These are phyloP conservation scores for Thalassiosira hispida DNA, from an alignment of 352 stramenopile genomes.

Conservation along the genomic window DNA sequence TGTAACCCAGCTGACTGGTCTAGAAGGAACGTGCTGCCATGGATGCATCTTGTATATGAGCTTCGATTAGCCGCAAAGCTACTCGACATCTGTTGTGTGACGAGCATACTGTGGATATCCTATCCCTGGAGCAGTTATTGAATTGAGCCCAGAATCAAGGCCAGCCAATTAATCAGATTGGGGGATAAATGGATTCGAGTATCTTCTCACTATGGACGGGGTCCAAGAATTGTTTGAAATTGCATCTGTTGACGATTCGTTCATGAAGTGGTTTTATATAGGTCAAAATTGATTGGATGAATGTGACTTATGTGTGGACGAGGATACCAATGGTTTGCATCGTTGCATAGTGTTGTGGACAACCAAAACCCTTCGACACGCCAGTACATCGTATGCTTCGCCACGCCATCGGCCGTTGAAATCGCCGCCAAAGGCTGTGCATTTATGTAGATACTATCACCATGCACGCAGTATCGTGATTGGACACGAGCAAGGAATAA, in stretches of 20 bases:
- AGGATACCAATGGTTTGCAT: slow-evolving; percentile 84
- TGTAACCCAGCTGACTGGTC: slow-evolving; percentile 68
- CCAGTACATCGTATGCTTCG: slow-evolving; percentile 75
- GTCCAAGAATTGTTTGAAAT: slow-evolving; percentile 67
- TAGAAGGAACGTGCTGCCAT: slow-evolving; percentile 84
- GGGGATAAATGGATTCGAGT: slow-evolving; percentile 73
- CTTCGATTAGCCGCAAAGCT: slow-evolving; percentile 75
- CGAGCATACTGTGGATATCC: slow-evolving; percentile 64
- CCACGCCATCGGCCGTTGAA: slow-evolving; percentile 57
- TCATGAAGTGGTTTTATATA: slow-evolving; percentile 62
- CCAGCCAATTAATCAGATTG: slow-evolving; percentile 65
- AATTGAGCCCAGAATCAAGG: slow-evolving; percentile 63
- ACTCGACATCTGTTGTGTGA: slow-evolving; percentile 63
- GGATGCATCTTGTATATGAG: slow-evolving; percentile 62
- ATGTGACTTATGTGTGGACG: slow-evolving; percentile 68
- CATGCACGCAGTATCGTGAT: slow-evolving; percentile 87
- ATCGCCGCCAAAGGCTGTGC: slow-evolving; percentile 80
- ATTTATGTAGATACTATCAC: slow-evolving; percentile 72
- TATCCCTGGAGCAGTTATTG: slow-evolving; percentile 56
- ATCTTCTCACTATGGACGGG: slow-evolving; percentile 59
- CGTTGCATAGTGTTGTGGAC: slow-evolving; percentile 66
- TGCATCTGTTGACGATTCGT: slow-evolving; percentile 67
- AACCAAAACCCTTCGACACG: slow-evolving; percentile 56
- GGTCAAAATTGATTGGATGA: slow-evolving; percentile 46
- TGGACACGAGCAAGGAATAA: slow-evolving; percentile 86